Conservation (phyloP, 2,329 filamentous ascomycete genomes). For the Coniochaeta sp. region DNA sequence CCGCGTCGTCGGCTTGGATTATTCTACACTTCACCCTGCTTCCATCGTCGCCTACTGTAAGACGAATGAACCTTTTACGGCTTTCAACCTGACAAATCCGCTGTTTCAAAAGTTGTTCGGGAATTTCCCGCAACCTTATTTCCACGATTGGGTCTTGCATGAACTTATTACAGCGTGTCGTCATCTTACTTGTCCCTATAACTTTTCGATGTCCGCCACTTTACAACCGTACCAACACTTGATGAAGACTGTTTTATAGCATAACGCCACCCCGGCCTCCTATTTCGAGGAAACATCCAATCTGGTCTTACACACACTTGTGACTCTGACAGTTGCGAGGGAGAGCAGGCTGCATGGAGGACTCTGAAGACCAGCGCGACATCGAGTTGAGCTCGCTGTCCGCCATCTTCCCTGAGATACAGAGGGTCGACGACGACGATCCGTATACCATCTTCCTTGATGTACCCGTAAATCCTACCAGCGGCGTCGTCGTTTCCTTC, state of each 20-base stretch:
- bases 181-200: background rate
- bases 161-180: too few species aligned
- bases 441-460: constrained; percentile 47
- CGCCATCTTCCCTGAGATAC: constrained; percentile 62
- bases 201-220: background rate
- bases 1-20: background rate
- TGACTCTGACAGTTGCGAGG: background rate
- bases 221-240: background rate
- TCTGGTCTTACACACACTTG: too few species aligned
- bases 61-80: background rate
- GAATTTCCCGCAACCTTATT: background rate
- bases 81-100: background rate
- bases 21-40: background rate
- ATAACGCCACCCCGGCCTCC: background rate
- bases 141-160: background rate
- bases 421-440: constrained; percentile 31
- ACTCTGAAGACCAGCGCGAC: constrained; percentile 43
- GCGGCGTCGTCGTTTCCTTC: constrained; percentile 50
- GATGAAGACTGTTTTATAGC: background rate
- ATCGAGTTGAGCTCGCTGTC: constrained; percentile 53
- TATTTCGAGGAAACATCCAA: background rate
- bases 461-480: constrained; percentile 47
- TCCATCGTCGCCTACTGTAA: background rate
- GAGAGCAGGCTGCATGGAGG: constrained; percentile 13
- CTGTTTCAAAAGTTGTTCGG: background rate